Conservation (phyloP, 2,329 filamentous ascomycete species). For the Cladosporium halotolerans region DNA sequence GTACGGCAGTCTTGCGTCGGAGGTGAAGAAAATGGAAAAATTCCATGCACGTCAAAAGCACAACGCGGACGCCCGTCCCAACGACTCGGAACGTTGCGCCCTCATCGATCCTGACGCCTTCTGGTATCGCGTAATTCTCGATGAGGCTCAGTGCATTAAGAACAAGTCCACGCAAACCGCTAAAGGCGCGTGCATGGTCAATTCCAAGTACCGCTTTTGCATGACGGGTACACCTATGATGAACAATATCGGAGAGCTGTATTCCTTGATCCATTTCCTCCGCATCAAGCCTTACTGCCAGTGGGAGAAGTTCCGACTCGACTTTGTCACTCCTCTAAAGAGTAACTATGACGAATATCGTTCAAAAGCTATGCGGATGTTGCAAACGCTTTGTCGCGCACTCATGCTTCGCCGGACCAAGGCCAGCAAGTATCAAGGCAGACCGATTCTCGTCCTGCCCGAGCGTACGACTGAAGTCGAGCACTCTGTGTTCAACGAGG, state of each 20-base stretch:
- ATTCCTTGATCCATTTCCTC: conserved; percentile 70
- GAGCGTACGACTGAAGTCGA: conserved; percentile 56
- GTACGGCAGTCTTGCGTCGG: conserved; percentile 64
- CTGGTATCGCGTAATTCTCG: conserved; percentile 66
- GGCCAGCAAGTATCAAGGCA: conserved; percentile 68
- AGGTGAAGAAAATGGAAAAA: conserved; percentile 56
- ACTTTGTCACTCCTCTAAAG: conserved; percentile 51
- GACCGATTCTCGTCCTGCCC: conserved; percentile 64
- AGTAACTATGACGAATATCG: conserved; percentile 25
- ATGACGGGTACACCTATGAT: conserved; percentile 84
- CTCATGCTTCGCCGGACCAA: conserved; percentile 81
- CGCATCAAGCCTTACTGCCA: conserved; percentile 68
- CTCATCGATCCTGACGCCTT: conserved; percentile 47
- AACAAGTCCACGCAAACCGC: conserved; percentile 60
- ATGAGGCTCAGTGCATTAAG: conserved; percentile 78
- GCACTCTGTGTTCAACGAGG: conserved; percentile 60
- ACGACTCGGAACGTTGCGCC: conserved; percentile 28
- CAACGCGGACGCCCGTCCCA: conserved; percentile 33
- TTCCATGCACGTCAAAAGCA: conserved; percentile 46
- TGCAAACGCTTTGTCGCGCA: conserved; percentile 71
- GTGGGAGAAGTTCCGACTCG: conserved; percentile 55
- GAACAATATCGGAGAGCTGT: conserved; percentile 75
- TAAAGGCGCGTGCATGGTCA: conserved; percentile 53
- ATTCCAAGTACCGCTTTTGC: conserved; percentile 61
- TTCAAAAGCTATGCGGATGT: conserved; percentile 56